Base-by-base conservation (phyloP, 805 yeast species). In the Priceomyces medius region DNA sequence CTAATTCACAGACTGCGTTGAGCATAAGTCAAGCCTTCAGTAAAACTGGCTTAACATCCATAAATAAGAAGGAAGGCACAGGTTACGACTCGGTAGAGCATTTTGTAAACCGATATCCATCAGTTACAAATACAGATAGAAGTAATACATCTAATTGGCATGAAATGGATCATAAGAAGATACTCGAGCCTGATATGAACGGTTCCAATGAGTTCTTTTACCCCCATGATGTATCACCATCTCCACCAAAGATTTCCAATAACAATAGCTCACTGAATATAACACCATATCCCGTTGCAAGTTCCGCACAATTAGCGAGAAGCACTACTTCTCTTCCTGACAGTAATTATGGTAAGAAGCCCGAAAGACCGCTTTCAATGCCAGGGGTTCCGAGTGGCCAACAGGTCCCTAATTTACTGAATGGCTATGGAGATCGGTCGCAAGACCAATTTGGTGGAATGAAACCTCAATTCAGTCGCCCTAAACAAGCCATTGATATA, bases 81-180 rank as follows among this genome's bases (percentile, higher is more conserved):
- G 44, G 36, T 29, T 20, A 18, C 20, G 46, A 42, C 5, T 38
- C 41, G 18, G 13, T 38, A 20, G 9, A 24, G 5, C n/a, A 36
- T 24, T 43, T 43, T 32, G 29, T 31, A 13, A 32, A 35, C 18
- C 35, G 46, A 34, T 43, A 28, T 33, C 46, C 46, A 3, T 39
- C 46, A 6, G 14, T 32, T 4, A 32, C 17, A 3, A 14, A 8
- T 16, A 6, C 35, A 12, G 23, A 26, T 5, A 5, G 29, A 26
- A 26, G 10, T 14, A 26, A n/a, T 12, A n/a, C 9, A 9, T 26
- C 19, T 6, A 12, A 32, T 16, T 27, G n/a, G 31, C 16, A 27
- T 8, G 31, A 27, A 8, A 4, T 18, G 14, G 4, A 19, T 8
- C n/a, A 32, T 32, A 14, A 20, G 9, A 32, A 32, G 21, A 14